Conservation (phyloP, 768 basidiomycete species). For the Phylloporus arenicola region DNA sequence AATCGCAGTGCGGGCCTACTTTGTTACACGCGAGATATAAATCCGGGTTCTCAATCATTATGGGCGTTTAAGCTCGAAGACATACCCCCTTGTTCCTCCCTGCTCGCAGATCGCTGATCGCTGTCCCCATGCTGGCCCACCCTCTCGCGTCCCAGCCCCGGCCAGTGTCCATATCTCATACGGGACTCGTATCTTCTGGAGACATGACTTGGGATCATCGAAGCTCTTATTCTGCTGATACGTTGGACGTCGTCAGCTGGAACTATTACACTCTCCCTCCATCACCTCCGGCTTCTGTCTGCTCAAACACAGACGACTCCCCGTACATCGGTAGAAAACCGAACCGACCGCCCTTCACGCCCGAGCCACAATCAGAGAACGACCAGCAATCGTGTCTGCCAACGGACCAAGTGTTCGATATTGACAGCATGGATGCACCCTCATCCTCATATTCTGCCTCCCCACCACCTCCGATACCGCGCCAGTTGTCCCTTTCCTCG, state of each 20-base stretch:
- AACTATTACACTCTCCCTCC: constrained; percentile 46
- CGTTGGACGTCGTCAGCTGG: constrained; percentile 40
- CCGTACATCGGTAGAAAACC: constrained; percentile 41
- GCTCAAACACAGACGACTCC: constrained; percentile 41
- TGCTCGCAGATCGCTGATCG: constrained; percentile 6
- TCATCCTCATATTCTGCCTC: constrained; percentile 33
- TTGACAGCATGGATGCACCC: constrained; percentile 27
- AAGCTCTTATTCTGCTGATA: constrained; percentile 31
- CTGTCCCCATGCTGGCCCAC: constrained; percentile 10
- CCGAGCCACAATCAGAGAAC: constrained; percentile 39
- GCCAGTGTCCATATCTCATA: constrained; percentile 48
- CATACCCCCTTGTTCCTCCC: constrained; percentile 17
- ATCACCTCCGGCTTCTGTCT: constrained; percentile 45
- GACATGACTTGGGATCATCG: constrained; percentile 49
- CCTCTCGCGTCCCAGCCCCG: constrained; percentile 22
- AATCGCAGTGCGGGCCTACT: constrained; percentile 21
- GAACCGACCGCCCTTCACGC: constrained; percentile 48
- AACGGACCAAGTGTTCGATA: constrained; percentile 70
- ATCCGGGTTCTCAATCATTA: constrained; percentile 18
- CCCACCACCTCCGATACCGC: constrained; percentile 26
- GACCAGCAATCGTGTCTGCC: constrained; percentile 55
- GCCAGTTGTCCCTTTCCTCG: constrained; percentile 33
- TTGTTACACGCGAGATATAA: constrained; percentile 30
- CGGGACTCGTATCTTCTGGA: constrained; percentile 44
- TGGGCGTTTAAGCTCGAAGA: constrained; percentile 16